Evolutionary conservation across 225 moss, liverwort and hornwort genomes (phyloP).

Genomic region (Climacium dendroides): DNA sequence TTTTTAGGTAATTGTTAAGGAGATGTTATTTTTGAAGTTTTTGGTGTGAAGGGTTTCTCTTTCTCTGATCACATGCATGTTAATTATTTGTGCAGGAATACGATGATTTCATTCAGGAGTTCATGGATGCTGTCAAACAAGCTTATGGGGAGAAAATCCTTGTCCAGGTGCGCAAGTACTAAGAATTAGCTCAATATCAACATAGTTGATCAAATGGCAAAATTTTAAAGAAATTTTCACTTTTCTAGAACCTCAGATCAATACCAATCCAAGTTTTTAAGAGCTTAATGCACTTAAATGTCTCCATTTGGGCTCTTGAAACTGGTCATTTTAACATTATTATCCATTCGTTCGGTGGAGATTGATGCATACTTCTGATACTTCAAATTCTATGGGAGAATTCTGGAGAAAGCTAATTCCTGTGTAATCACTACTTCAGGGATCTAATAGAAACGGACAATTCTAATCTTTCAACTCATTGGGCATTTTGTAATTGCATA

Average conservation of each 20-base stretch:
- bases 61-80: not conserved
- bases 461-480: not conserved
- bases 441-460: not conserved
- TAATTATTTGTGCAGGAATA: slow-evolving; percentile 41
- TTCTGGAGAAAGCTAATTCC: not conserved
- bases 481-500: not conserved
- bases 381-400: not conserved
- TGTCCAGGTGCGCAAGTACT: slow-evolving; percentile 23
- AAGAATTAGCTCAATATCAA: not conserved
- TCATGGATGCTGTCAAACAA: slow-evolving; percentile 62
- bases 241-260: not conserved
- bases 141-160: slow-evolving; percentile 43
- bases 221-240: not conserved
- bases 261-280: not conserved
- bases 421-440: not conserved
- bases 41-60: not conserved
- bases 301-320: not conserved
- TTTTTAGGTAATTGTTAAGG: not conserved
- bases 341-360: not conserved
- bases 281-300: not conserved
- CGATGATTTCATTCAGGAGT: slow-evolving; percentile 78
- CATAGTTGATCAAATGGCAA: not conserved
- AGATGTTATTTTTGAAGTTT: no score
- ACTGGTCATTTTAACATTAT: not conserved
- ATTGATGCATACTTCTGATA: not conserved